These are phyloP conservation scores for Theobroma cacao DNA, from an alignment of 345 rosid genomes.

Conservation along the genomic window DNA sequence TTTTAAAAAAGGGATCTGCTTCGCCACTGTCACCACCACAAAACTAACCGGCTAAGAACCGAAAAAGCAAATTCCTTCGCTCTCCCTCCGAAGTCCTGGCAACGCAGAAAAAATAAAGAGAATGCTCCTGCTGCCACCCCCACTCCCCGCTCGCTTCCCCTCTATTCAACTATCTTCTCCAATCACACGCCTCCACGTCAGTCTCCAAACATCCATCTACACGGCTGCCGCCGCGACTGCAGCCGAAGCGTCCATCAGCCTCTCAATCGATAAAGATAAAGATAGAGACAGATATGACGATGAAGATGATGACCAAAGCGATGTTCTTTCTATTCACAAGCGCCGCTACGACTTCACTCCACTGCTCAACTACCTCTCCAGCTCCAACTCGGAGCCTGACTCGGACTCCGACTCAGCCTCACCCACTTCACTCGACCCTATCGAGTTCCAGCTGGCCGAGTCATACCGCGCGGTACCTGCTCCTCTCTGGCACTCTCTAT, in stretches of 20 bases:
- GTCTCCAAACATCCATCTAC: constrained; percentile 32
- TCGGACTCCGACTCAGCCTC: constrained; percentile 26
- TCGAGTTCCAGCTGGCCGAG: constrained; percentile 74
- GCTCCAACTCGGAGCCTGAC: constrained; percentile 26
- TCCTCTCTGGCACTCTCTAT: constrained; percentile 83
- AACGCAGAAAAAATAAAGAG: constrained; percentile 18
- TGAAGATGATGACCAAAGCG: constrained; percentile 29
- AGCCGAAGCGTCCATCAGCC: constrained; percentile 23
- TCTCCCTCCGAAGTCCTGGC: background rate
- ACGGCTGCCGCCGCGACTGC: constrained; percentile 20
- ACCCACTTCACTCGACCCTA: constrained; percentile 49
- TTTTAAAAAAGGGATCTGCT: background rate
- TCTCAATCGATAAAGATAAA: constrained; percentile 17
- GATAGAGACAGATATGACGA: constrained; percentile 3
- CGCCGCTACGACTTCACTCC: constrained; percentile 88
- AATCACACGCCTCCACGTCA: constrained; percentile 32
- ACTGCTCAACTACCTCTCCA: constrained; percentile 63
- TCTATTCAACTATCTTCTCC: constrained; percentile 29
- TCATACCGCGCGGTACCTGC: constrained; percentile 84
- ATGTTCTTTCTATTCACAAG: constrained; percentile 42
- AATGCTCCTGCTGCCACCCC: constrained; percentile 53
- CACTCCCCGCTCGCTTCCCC: constrained; percentile 46
- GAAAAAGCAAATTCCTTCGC: background rate
- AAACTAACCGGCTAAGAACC: background rate
- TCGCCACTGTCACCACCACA: constrained; percentile 8